Percentiles rank a stretch among this genome's conserved stretches.
Evolutionary conservation across 345 rosid genomes (phyloP).

Genomic region (Physaria fendleri): DNA sequence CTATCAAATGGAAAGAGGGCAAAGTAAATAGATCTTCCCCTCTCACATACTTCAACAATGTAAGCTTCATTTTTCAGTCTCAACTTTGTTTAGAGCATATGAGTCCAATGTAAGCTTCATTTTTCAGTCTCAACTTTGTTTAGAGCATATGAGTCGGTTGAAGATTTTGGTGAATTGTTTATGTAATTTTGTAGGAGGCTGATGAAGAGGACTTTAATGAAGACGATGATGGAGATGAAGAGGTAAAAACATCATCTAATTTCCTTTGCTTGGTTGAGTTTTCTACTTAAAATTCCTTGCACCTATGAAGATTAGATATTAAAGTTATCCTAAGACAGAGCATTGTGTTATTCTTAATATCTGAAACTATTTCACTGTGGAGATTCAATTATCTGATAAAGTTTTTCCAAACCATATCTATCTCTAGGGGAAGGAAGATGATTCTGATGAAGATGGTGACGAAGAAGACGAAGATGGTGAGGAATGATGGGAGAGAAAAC

Average conservation of each 20-base stretch:
- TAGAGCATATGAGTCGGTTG: neutral
- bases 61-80: constrained; percentile 25
- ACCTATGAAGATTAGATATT: neutral
- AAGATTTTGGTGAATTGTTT: neutral
- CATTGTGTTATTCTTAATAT: neutral
- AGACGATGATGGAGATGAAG: constrained; percentile 46
- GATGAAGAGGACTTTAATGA: constrained; percentile 64
- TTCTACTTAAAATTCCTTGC: neutral
- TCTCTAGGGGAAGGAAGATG: constrained; percentile 49
- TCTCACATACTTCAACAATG: no score
- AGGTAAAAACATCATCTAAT: constrained; percentile 29
- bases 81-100: neutral
- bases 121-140: neutral
- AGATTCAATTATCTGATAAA: neutral
- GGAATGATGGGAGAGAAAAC: constrained; percentile 21
- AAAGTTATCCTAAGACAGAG: neutral
- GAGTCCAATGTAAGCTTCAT: constrained; percentile 42
- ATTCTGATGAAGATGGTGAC: constrained; percentile 48
- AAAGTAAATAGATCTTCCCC: no score
- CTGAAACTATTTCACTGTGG: neutral
- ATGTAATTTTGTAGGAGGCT: constrained; percentile 43
- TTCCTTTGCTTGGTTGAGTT: neutral
- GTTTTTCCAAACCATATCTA: neutral
- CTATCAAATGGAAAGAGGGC: no score
- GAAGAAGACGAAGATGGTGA: constrained; percentile 32